These are phyloP conservation scores for Ophiostoma sp. DNA, from an alignment of 2,329 filamentous ascomycete species.

Conservation along the genomic window DNA sequence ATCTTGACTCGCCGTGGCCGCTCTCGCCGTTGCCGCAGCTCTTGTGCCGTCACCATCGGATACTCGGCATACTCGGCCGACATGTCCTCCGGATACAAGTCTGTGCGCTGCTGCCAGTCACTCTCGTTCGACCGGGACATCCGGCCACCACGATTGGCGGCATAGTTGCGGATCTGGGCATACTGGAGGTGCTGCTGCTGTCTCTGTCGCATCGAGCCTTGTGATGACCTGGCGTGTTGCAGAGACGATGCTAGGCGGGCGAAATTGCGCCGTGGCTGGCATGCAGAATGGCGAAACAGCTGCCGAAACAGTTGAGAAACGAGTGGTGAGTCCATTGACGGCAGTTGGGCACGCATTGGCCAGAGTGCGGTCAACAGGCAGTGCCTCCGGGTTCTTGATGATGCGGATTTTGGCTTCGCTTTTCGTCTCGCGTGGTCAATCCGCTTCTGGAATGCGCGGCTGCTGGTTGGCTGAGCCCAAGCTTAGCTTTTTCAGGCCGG, in stretches of 20 bases:
- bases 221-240: slow-evolving; percentile 35
- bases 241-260: slow-evolving; percentile 36
- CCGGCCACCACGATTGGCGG: slow-evolving; percentile 22
- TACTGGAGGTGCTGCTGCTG: slow-evolving; percentile 31
- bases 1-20: slow-evolving; percentile 88
- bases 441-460: slow-evolving; percentile 17
- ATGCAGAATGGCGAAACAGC: slow-evolving; percentile 71
- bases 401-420: neutral
- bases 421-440: neutral
- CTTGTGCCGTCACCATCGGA: slow-evolving; percentile 77
- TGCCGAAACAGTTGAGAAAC: slow-evolving; percentile 68
- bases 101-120: slow-evolving; percentile 79
- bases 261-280: slow-evolving; percentile 48
- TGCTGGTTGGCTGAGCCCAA: slow-evolving; percentile 17
- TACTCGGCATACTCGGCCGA: slow-evolving; percentile 74
- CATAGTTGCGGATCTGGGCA: slow-evolving; percentile 27
- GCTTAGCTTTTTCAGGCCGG: slow-evolving; percentile 16
- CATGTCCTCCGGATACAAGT: slow-evolving; percentile 70
- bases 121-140: slow-evolving; percentile 49
- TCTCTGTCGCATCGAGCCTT: slow-evolving; percentile 17
- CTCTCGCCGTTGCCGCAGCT: slow-evolving; percentile 65
- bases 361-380: neutral
- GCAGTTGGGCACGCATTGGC: neutral
- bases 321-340: slow-evolving; percentile 26
- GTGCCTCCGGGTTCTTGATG: no score